A percentile compares a stretch with the other conserved stretches of the same genome.
phyloP scores from a whole-genome alignment of 148 eudicot species.

The Drosera capensis region DNA sequence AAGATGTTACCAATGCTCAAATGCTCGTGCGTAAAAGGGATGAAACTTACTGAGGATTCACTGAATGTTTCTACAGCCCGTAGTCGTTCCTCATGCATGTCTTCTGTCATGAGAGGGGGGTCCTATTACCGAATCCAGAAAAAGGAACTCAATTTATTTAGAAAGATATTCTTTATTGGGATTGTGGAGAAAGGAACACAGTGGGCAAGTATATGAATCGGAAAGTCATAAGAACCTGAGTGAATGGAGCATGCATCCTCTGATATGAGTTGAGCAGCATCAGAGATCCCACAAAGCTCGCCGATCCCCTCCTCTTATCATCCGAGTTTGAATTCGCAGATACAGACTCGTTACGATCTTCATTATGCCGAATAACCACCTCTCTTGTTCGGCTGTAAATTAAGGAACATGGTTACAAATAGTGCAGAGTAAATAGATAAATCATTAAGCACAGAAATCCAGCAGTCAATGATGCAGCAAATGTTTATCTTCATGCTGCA shows the following conservation, averaged over 20 bases:
- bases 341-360: conserved; percentile 7
- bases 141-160: no score
- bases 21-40: no score
- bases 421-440: no score
- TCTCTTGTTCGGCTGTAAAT: no score
- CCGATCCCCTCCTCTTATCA: conserved; percentile 49
- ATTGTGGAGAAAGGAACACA: conserved; percentile 1
- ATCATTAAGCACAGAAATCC: no score
- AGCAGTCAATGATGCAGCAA: no score
- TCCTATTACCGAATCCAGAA: conserved; percentile 37
- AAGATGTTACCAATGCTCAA: no score
- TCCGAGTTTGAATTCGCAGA: conserved; percentile 18
- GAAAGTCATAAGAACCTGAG: conserved; percentile 42
- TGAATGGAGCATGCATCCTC: conserved; percentile 75
- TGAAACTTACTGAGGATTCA: conserved; percentile 50
- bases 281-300: conserved; percentile 49
- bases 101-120: conserved; percentile 95
- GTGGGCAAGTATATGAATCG: neutral
- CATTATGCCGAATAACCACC: no score
- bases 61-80: conserved; percentile 67
- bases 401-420: no score
- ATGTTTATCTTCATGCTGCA: no score
- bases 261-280: conserved; percentile 60
- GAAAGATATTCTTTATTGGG: neutral
- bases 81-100: conserved; percentile 94